These are phyloP conservation scores for Xanthoconium separans DNA, from an alignment of 1,284 basidiomycete species.

Conservation along the genomic window DNA sequence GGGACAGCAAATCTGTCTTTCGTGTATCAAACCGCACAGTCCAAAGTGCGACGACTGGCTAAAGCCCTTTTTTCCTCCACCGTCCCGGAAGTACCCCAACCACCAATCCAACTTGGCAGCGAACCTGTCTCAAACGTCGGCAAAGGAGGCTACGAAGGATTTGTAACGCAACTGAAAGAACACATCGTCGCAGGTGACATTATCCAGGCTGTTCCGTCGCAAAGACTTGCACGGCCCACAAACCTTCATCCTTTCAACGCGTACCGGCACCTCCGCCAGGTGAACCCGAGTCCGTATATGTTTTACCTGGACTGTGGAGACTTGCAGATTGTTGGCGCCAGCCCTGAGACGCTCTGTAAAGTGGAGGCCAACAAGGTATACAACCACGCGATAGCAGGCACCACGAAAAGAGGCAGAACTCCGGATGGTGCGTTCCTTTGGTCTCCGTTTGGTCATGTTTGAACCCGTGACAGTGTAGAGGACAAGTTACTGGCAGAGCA, in stretches of 20 bases:
- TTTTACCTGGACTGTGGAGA: conserved; percentile 96
- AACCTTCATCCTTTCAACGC: conserved; percentile 96
- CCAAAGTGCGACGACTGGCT: conserved; percentile 75
- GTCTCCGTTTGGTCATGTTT: conserved; percentile 3
- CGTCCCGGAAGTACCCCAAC: conserved; percentile 69
- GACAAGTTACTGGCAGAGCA: conserved; percentile 78
- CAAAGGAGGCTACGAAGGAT: conserved; percentile 87
- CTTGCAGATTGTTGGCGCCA: conserved; percentile 92
- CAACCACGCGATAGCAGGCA: conserved; percentile 99
- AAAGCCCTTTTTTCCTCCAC: conserved; percentile 57
- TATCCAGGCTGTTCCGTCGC: conserved; percentile 98
- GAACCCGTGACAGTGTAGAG: conserved; percentile 53
- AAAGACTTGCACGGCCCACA: conserved; percentile 85
- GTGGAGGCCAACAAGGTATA: conserved; percentile 91
- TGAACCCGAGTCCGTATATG: conserved; percentile 99
- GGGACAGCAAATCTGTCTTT: conserved; percentile 66
- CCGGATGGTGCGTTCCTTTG: conserved; percentile 63
- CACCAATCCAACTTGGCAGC: conserved; percentile 67
- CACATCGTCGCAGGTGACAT: conserved; percentile 97
- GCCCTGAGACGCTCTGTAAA: conserved; percentile 97
- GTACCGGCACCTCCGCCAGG: conserved; percentile 87
- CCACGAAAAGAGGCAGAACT: conserved; percentile 85
- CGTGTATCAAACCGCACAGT: conserved; percentile 80
- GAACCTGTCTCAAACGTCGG: conserved; percentile 90
- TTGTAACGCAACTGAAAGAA: conserved; percentile 91